Evolutionary conservation across 345 rosid genomes (phyloP).

Genomic region (Gossypium arboreum): DNA sequence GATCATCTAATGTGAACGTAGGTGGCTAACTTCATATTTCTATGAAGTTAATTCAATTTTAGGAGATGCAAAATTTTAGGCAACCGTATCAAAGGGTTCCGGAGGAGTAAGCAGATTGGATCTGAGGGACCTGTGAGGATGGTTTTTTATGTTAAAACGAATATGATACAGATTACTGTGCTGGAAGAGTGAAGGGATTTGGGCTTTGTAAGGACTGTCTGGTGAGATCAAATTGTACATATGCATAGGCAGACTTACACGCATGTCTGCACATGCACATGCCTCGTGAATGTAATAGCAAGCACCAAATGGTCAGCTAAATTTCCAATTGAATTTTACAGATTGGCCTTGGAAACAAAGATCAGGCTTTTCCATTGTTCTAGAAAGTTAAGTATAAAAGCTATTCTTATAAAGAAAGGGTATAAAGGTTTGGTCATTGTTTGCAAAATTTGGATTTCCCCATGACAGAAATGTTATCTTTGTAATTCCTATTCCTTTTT

Average conservation of each 20-base stretch:
- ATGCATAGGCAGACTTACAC: neutral
- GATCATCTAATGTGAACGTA: neutral
- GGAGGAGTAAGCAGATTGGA: neutral
- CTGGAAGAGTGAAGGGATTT: neutral
- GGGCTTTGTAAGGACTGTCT: neutral
- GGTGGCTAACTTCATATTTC: neutral
- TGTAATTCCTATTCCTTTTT: neutral
- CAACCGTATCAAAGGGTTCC: neutral
- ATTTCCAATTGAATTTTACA: slow-evolving; percentile 1
- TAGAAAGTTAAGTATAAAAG: neutral
- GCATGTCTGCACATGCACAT: neutral
- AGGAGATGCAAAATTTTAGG: neutral
- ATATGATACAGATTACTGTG: neutral
- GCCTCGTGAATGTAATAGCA: neutral
- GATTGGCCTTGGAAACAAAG: neutral
- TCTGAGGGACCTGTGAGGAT: neutral
- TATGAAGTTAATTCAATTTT: neutral
- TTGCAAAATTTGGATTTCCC: neutral
- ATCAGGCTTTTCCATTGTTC: neutral
- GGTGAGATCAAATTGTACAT: neutral
- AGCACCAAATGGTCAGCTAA: neutral
- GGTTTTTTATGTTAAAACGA: neutral
- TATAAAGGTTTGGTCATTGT: neutral
- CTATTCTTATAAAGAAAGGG: neutral
- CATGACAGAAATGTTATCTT: neutral